Evolutionary conservation across 306 rosid genomes (phyloP), one percentile per base, ranked within the genome.

Genomic region (Castanospermum australe): DNA sequence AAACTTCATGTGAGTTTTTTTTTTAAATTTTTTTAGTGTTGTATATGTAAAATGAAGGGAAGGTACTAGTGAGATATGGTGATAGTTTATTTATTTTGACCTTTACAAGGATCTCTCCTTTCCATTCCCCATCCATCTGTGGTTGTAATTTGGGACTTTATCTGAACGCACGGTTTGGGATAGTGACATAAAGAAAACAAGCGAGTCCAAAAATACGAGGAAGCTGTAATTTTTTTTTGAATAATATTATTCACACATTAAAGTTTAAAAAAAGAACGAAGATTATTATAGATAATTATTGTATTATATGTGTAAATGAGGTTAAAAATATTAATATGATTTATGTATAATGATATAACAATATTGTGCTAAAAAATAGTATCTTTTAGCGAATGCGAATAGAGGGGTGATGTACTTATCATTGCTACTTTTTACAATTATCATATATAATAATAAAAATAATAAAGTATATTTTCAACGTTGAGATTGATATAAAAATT

Each of bases 131-230:
- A 22, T 69, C 11, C 22, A 68, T 36, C 25, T 35, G 67, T 50
- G 74, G 38, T 60, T 62, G 52, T 65, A 33, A 45, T 54, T 47
- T n/a, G 39, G 69, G 18, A 83, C 32, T 59, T 20, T 75, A 30
- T 59, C 47, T 28, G 39, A 17, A 42, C 1, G 56, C 71, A 33
- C 30, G 25, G 62, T 32, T 12, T 20, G 75, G 18, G 86, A 69
- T 55, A 48, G 45, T 17, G 86, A 73, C 82, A 48, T 22, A 24
- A 21, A 50, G 8, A 1, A 17, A 76, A 56, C 17, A 39, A 4
- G 7, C n/a, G 18, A 55, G 2, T 2, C 67, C 6, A 38, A 55
- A 0, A 73, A 41, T 56, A 74, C 20, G 67, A 67, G 66, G 59
- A 41, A 67, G 21, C 56, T 55, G 30, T 32, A 21, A 6, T 22